Conservation (phyloP, 176 grass and related monocot species). For the Triticum dicoccoides region DNA sequence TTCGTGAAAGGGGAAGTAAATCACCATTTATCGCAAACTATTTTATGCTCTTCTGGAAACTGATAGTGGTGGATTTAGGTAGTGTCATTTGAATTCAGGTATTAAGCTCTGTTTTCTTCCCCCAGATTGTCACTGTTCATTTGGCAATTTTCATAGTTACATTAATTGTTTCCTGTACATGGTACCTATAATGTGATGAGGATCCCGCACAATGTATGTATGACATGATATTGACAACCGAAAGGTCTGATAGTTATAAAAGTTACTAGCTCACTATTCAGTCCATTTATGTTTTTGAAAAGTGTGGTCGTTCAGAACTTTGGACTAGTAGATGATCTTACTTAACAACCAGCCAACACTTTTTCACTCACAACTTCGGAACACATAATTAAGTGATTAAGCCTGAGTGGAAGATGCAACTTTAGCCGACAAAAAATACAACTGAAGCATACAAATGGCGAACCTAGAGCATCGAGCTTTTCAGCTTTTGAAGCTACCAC, state of each 20-base stretch:
- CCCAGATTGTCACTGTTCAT: background rate
- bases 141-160: background rate
- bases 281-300: background rate
- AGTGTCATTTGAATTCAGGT: background rate
- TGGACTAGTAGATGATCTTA: background rate
- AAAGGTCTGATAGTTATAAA: background rate
- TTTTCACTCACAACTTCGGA: background rate
- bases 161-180: background rate
- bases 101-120: no score
- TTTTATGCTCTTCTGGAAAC: background rate
- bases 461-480: constrained; percentile 87
- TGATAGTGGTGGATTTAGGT: background rate
- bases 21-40: background rate
- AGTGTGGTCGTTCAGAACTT: background rate
- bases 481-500: constrained; percentile 73
- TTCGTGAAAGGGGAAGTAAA: background rate
- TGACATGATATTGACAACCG: background rate
- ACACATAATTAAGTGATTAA: constrained; percentile 5
- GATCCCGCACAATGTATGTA: background rate
- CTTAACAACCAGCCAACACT: background rate
- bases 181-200: background rate
- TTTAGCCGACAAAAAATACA: background rate
- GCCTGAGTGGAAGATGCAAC: background rate
- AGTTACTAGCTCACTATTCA: background rate
- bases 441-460: background rate